Conservation (phyloP, 805 yeast genomes). For the Vanderwaltozyma polyspora region DNA sequence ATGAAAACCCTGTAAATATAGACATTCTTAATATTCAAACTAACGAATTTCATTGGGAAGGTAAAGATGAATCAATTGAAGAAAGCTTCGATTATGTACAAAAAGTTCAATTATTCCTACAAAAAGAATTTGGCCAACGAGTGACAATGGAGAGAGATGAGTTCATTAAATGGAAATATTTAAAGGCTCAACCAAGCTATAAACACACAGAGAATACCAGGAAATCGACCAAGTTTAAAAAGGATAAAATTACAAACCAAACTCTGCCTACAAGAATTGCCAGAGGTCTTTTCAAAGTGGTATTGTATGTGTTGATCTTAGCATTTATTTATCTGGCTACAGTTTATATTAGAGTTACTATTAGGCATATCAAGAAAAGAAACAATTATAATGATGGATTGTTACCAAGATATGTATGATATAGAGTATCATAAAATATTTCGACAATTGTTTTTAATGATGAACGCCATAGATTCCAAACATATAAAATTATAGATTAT, state of each 20-base stretch:
- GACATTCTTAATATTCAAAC: conserved; percentile 49
- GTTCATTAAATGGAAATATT: conserved; percentile 14
- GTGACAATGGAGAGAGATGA: conserved; percentile 14
- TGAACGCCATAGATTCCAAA: too few relatives aligned
- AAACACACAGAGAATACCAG: not conserved
- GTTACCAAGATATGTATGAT: not conserved
- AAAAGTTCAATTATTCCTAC: conserved; percentile 16
- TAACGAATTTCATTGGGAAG: conserved; percentile 33
- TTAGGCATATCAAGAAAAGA: conserved; percentile 6
- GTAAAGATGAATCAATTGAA: conserved; percentile 11
- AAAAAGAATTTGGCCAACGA: conserved; percentile 14
- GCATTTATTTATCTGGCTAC: conserved; percentile 12
- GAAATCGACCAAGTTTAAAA: not conserved
- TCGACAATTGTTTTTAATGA: too few relatives aligned
- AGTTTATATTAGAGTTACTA: conserved; percentile 14
- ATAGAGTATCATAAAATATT: too few relatives aligned
- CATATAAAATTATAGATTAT: too few relatives aligned
- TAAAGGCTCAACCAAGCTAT: conserved; percentile 12
- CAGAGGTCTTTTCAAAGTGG: not conserved
- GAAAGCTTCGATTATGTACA: conserved; percentile 11
- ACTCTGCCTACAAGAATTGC: too few relatives aligned
- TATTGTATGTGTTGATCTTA: not conserved
- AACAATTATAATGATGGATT: not conserved
- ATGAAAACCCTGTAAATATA: conserved; percentile 37
- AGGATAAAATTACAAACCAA: too few relatives aligned